These are phyloP conservation scores for Gleditsia sinensis DNA, from an alignment of 306 rosid species.

Conservation along the genomic window DNA sequence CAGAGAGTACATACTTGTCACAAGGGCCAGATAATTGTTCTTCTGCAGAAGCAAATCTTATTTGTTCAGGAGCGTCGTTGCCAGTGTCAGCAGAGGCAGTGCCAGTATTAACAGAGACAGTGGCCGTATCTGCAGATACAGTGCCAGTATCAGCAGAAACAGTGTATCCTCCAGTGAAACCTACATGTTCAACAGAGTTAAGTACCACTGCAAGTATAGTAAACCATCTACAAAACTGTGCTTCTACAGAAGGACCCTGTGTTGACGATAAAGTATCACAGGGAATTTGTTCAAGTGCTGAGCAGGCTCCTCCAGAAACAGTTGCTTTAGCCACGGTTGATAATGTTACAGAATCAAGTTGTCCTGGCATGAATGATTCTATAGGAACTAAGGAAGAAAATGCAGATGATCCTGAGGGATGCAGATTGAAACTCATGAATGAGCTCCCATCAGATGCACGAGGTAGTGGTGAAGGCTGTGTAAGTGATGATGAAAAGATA, in stretches of 20 bases:
- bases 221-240: slow-evolving; percentile 31
- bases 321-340: slow-evolving; percentile 33
- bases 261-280: slow-evolving; percentile 32
- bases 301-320: slow-evolving; percentile 38
- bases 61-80: background rate
- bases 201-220: slow-evolving; percentile 29
- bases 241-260: slow-evolving; percentile 17
- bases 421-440: slow-evolving; percentile 50
- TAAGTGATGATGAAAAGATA: slow-evolving; percentile 86
- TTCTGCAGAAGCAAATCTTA: slow-evolving; percentile 18
- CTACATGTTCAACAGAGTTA: slow-evolving; percentile 45
- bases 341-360: slow-evolving; percentile 36
- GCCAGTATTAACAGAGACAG: slow-evolving; percentile 31
- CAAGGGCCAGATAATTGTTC: slow-evolving; percentile 33
- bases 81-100: too few species aligned
- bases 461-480: slow-evolving; percentile 58
- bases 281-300: slow-evolving; percentile 42
- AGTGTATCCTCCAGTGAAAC: slow-evolving; percentile 27
- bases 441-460: slow-evolving; percentile 42
- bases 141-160: slow-evolving; percentile 31
- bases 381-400: slow-evolving; percentile 33
- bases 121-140: slow-evolving; percentile 13
- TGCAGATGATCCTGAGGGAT: slow-evolving; percentile 33
- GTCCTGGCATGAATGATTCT: slow-evolving; percentile 32
- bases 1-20: slow-evolving; percentile 41